Conservation (phyloP, 768 basidiomycete genomes). For the Daedaleopsis nitida region DNA sequence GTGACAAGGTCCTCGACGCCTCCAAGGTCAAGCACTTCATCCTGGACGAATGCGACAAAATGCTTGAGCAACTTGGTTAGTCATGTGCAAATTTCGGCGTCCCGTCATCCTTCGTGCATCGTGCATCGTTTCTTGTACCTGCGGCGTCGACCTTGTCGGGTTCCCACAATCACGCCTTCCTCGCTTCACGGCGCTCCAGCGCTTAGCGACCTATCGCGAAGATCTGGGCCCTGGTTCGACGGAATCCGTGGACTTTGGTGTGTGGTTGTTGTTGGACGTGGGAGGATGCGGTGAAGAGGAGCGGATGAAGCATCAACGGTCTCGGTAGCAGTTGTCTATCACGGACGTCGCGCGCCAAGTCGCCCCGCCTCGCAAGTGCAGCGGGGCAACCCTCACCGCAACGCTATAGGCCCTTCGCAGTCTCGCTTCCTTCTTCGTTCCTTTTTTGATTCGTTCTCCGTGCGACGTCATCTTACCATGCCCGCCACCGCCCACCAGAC, state of each 20-base stretch:
- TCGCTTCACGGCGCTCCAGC: constrained; percentile 41
- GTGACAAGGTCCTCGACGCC: constrained; percentile 94
- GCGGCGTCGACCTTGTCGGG: constrained; percentile 30
- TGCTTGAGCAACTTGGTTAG: constrained; percentile 99
- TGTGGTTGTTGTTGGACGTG: constrained; percentile 17
- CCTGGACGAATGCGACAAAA: constrained; percentile 99
- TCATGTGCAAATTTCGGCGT: constrained; percentile 78
- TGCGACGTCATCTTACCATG: constrained; percentile 33
- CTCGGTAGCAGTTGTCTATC: constrained; percentile 12
- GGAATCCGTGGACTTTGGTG: constrained; percentile 16
- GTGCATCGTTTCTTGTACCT: constrained; percentile 53
- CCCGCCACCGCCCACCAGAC: constrained; percentile 81
- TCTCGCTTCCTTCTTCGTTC: constrained; percentile 11
- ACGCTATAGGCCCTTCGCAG: constrained; percentile 16
- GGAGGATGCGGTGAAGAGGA: constrained; percentile 20
- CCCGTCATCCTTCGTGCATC: constrained; percentile 41
- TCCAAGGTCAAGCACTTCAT: constrained; percentile 99
- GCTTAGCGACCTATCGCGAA: constrained; percentile 26
- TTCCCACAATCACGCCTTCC: constrained; percentile 29
- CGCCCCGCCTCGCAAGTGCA: constrained; percentile 14
- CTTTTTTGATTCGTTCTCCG: constrained; percentile 23
- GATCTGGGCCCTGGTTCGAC: constrained; percentile 26
- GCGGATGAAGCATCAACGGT: constrained; percentile 19
- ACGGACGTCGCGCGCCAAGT: constrained; percentile 13
- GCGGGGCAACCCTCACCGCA: not conserved